phyloP scores from a whole-genome alignment of 2,329 filamentous ascomycete genomes.

The Claviceps pusilla region DNA sequence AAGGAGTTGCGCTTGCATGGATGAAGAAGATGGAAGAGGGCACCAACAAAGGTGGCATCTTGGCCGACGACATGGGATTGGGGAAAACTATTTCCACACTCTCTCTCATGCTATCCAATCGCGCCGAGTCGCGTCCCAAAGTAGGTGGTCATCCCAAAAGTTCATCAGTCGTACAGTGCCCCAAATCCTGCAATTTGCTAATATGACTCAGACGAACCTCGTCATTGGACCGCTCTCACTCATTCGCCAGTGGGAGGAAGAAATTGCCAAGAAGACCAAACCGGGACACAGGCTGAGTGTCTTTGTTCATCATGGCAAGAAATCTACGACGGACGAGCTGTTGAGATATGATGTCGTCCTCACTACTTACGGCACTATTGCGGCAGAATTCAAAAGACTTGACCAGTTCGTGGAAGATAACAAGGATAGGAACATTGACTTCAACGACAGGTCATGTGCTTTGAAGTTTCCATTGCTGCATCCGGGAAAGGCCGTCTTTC shows the following conservation, averaged over 20 bases:
- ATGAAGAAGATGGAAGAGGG: slow-evolving; percentile 66
- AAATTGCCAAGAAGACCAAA: slow-evolving; percentile 58
- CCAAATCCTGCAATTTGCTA: slow-evolving; percentile 13
- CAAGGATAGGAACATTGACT: slow-evolving; percentile 22
- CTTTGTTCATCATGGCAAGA: slow-evolving; percentile 57
- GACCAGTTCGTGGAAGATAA: slow-evolving; percentile 36
- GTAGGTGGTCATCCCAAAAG: slow-evolving; percentile 11
- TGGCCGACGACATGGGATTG: slow-evolving; percentile 87
- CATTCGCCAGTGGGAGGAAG: slow-evolving; percentile 70
- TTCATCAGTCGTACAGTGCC: slow-evolving; percentile 9
- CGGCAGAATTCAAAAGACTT: slow-evolving; percentile 45
- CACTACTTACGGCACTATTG: slow-evolving; percentile 72
- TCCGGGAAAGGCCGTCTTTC: slow-evolving; percentile 46
- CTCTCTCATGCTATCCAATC: slow-evolving; percentile 56
- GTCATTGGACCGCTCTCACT: slow-evolving; percentile 70
- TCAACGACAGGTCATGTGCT: slow-evolving; percentile 20
- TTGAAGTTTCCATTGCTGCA: slow-evolving; percentile 44
- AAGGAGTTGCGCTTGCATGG: slow-evolving; percentile 72
- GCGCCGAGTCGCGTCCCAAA: slow-evolving; percentile 31
- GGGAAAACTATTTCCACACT: slow-evolving; percentile 82
- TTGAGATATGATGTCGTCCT: slow-evolving; percentile 61
- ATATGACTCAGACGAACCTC: slow-evolving; percentile 52
- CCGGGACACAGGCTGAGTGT: slow-evolving; percentile 43
- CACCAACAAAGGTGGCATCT: slow-evolving; percentile 69
- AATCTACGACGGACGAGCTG: slow-evolving; percentile 45